Percentiles rank a stretch among this genome's conserved stretches.
Evolutionary conservation across 1,284 basidiomycete species (phyloP).

Genomic region (Pholiota adiposa): DNA sequence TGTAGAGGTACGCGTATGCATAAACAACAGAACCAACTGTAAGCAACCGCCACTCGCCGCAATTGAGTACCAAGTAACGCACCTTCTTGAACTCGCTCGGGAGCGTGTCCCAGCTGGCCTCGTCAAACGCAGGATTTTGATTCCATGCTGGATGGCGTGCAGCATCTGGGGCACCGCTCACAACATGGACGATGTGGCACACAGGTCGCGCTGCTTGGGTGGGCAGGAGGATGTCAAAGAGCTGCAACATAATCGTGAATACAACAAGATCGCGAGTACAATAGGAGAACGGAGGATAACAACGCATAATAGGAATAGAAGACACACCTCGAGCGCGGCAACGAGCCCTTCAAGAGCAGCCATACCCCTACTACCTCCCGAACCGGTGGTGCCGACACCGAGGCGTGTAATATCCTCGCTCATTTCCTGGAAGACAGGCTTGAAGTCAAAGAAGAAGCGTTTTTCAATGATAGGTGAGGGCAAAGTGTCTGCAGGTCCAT

Average conservation of each 20-base stretch:
- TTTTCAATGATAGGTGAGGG: conserved; percentile 60
- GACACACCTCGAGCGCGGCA: conserved; percentile 68
- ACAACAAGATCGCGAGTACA: background rate
- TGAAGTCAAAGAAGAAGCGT: conserved; percentile 54
- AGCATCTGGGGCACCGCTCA: conserved; percentile 57
- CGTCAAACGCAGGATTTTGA: conserved; percentile 51
- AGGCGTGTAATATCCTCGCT: conserved; percentile 50
- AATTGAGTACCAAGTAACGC: conserved; percentile 11
- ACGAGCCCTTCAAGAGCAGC: conserved; percentile 74
- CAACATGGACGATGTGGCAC: conserved; percentile 66
- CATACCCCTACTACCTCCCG: conserved; percentile 56
- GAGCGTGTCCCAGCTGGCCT: conserved; percentile 66
- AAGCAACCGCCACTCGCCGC: background rate
- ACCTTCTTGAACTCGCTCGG: conserved; percentile 69
- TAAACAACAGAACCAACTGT: background rate
- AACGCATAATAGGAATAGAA: background rate
- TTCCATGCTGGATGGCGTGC: conserved; percentile 62
- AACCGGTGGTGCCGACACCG: conserved; percentile 59
- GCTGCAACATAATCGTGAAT: conserved; percentile 34
- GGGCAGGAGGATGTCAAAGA: conserved; percentile 54
- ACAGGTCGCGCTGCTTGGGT: conserved; percentile 21
- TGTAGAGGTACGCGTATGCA: no score
- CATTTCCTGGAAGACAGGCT: conserved; percentile 47
- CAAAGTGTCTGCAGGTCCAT: conserved; percentile 57
- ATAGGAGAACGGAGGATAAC: background rate